Evolutionary conservation across 768 basidiomycete genomes (phyloP).

Genomic region (Jaapia argillacea): DNA sequence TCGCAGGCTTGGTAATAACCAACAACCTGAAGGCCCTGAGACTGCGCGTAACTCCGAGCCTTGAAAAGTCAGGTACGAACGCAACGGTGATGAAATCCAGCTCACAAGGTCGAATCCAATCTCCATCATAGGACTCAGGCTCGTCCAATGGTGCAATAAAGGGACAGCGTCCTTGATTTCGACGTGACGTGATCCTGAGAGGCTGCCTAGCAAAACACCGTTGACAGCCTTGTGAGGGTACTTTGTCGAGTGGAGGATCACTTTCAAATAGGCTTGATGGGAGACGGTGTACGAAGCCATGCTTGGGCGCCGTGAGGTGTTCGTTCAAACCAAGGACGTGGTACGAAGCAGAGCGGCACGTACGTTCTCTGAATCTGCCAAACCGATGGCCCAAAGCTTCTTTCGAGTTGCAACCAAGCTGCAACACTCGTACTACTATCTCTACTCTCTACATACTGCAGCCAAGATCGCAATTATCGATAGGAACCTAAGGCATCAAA

Average conservation of each 20-base stretch:
- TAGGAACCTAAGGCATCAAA: too few relatives aligned
- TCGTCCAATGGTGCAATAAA: slow-evolving; percentile 79
- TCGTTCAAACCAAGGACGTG: too few relatives aligned
- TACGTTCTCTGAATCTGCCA: too few relatives aligned
- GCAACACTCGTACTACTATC: too few relatives aligned
- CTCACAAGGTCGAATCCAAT: slow-evolving; percentile 70
- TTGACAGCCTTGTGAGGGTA: slow-evolving; percentile 69
- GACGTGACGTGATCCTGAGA: slow-evolving; percentile 24
- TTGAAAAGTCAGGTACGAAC: slow-evolving; percentile 15
- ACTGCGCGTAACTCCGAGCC: slow-evolving; percentile 52
- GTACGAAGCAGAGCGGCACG: too few relatives aligned
- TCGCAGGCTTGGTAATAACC: slow-evolving; percentile 75
- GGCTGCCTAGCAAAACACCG: slow-evolving; percentile 64
- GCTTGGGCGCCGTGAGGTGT: too few relatives aligned
- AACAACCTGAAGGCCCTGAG: slow-evolving; percentile 42
- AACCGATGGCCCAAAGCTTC: too few relatives aligned
- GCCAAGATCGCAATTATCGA: too few relatives aligned
- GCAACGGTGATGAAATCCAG: slow-evolving; percentile 2
- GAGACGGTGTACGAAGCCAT: slow-evolving; percentile 42
- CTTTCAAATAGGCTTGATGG: slow-evolving; percentile 58
- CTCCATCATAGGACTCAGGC: slow-evolving; percentile 79
- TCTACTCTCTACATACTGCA: too few relatives aligned
- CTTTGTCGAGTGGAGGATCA: slow-evolving; percentile 73
- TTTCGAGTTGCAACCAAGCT: too few relatives aligned
- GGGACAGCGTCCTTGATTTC: slow-evolving; percentile 60